Evolutionary conservation across 2,329 filamentous ascomycete genomes (phyloP).

Genomic region (Periconia macrospinosa): DNA sequence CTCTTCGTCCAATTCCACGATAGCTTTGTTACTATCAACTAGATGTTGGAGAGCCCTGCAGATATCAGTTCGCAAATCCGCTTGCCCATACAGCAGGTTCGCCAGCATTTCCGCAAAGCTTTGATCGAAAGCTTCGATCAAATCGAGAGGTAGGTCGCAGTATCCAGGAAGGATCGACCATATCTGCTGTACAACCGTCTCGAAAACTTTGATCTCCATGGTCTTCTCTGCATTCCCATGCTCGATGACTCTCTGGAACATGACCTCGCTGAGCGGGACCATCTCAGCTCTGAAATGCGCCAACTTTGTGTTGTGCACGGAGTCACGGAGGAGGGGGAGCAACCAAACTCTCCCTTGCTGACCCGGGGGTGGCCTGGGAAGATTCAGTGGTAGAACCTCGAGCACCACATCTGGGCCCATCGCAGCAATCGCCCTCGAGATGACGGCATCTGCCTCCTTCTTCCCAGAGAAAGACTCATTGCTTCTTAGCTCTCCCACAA

Average conservation of each 20-base stretch:
- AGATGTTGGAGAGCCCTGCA: constrained; percentile 84
- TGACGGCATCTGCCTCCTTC: constrained; percentile 89
- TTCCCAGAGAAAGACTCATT: constrained; percentile 90
- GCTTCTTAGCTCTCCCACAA: constrained; percentile 81
- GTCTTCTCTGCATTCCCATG: constrained; percentile 83
- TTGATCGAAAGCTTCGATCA: constrained; percentile 74
- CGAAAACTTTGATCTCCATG: constrained; percentile 96
- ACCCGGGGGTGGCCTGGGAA: constrained; percentile 73
- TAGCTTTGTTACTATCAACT: constrained; percentile 87
- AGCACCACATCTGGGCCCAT: constrained; percentile 89
- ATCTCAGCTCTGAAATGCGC: constrained; percentile 84
- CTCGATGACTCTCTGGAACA: constrained; percentile 87
- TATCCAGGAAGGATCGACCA: constrained; percentile 95
- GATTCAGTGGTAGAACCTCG: constrained; percentile 80
- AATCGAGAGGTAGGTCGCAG: constrained; percentile 85
- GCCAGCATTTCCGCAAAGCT: constrained; percentile 85
- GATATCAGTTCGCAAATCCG: constrained; percentile 81
- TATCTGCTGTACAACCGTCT: constrained; percentile 92
- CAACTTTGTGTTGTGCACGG: constrained; percentile 84
- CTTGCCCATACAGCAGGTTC: constrained; percentile 89
- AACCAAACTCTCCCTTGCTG: constrained; percentile 92
- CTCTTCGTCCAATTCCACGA: constrained; percentile 68
- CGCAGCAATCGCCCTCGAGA: constrained; percentile 82
- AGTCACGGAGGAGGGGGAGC: constrained; percentile 86
- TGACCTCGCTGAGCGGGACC: constrained; percentile 82